phyloP scores from a whole-genome alignment of 306 rosid species.

The Oxytropis ochrocephala region DNA sequence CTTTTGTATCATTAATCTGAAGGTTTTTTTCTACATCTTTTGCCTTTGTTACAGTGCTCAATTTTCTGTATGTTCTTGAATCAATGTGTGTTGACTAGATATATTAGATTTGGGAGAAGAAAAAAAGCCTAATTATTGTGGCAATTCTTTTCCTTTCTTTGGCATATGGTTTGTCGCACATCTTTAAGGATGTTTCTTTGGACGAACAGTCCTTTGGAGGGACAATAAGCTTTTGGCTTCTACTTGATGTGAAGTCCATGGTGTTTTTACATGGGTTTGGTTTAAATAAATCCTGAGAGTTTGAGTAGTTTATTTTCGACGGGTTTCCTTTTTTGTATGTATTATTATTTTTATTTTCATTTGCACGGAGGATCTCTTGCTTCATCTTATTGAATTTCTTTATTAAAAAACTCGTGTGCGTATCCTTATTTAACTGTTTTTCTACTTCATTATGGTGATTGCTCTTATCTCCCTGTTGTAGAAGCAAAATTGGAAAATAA shows the following conservation, averaged over 20 bases:
- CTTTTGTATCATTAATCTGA: not conserved
- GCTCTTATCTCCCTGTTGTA: not conserved
- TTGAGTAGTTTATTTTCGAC: not conserved
- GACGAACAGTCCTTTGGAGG: not conserved
- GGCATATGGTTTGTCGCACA: not conserved
- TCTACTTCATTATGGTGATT: not conserved
- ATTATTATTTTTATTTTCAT: not conserved
- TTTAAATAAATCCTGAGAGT: not conserved
- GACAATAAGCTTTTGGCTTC: not conserved
- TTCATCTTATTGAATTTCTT: not conserved
- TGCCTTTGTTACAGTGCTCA: not conserved
- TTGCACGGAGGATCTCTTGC: not conserved
- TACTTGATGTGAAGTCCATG: not conserved
- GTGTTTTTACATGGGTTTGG: not conserved
- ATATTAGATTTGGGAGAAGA: not conserved
- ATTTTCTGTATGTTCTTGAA: not conserved
- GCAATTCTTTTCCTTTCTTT: not conserved
- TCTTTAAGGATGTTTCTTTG: not conserved
- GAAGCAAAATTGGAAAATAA: not conserved
- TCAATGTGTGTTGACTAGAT: not conserved
- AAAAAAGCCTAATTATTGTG: not conserved
- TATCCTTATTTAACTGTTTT: not conserved
- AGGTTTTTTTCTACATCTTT: not conserved
- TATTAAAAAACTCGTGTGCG: not conserved
- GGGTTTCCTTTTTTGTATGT: not conserved